Evolutionary conservation across 768 basidiomycete species (phyloP), one percentile per base, ranked within the genome.

Genomic region (Mycena galopus): DNA sequence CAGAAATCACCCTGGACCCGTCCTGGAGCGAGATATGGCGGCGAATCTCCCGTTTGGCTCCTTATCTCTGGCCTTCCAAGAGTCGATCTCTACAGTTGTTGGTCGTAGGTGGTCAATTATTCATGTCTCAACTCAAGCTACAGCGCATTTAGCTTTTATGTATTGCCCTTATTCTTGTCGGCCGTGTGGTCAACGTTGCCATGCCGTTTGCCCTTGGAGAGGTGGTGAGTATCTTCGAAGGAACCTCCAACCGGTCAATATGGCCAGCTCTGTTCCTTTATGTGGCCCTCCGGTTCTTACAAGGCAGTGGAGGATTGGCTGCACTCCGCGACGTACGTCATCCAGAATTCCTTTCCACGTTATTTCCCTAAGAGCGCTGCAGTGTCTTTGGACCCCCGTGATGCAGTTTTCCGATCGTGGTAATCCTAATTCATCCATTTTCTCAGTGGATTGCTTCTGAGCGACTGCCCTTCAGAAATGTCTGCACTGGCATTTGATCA

Each of bases 331-430:
- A 91, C 79, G 87, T 88, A 81, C 32, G 82, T 77, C 29, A 59
- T 57, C 14, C 37, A 29, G 39, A 76, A 27, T n/a, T n/a, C n/a
- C 16, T 27, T 27, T 7, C 50, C 56, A 7, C 61, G 57, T 25
- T 62, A 44, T 23, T 42, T 32, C 35, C 3, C 32, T 71, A 17
- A 67, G 33, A 11, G 14, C 53, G 21, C 16, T 47, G 71, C 69
- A 93, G 90, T 84, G 88, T 33, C 85, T 96, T 3, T 97, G 95
- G 94, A 88, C 92, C 2, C 94, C 96, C 1, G 93, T 99, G 51
- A 93, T 96, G 89, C 95, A 96, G 81, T 94, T 91, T 79, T 94
- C 94, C 0, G 95, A 97, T 78, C 84, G 92, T 77, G 89, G 89
- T 88, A 73, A 69, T 83, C 65, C 62, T n/a, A n/a, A n/a, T n/a